A percentile compares a stretch with the other conserved stretches of the same genome.
These are phyloP conservation scores for Nymphaea thermarum DNA, from an alignment of 164 flowering plant genomes.

Conservation along the genomic window DNA sequence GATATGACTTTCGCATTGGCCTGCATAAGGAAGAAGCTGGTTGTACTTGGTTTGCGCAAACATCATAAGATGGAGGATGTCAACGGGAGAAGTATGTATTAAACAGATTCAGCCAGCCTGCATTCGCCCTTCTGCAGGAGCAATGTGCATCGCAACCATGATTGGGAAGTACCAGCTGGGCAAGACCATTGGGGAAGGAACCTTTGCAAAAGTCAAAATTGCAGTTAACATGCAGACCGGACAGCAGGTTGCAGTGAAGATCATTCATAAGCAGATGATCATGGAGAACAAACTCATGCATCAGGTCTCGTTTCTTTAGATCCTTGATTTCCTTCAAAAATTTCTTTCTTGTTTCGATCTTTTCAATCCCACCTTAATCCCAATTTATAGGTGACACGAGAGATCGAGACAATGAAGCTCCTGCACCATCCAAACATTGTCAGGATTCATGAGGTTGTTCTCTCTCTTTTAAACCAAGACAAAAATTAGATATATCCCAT, in stretches of 20 bases:
- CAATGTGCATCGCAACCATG: slow-evolving; percentile 35
- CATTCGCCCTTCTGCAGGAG: background rate
- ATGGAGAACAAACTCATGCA: slow-evolving; percentile 36
- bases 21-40: too few species aligned
- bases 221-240: slow-evolving; percentile 32
- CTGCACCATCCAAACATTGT: slow-evolving; percentile 70
- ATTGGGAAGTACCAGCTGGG: slow-evolving; percentile 55
- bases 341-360: background rate
- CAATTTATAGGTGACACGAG: slow-evolving; percentile 48
- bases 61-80: background rate
- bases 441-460: slow-evolving; percentile 48
- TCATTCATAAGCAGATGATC: slow-evolving; percentile 61
- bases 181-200: slow-evolving; percentile 63
- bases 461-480: background rate
- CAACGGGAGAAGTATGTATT: background rate
- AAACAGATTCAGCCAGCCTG: background rate
- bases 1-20: too few species aligned
- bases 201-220: slow-evolving; percentile 67
- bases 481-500: background rate
- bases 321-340: background rate
- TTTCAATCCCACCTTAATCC: background rate
- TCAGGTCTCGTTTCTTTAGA: slow-evolving; percentile 26
- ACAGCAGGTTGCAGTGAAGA: slow-evolving; percentile 50
- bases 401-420: slow-evolving; percentile 71
- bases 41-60: too few species aligned